Evolutionary conservation across 805 yeast species (phyloP), one percentile per base, ranked within the genome.

Genomic region (Teunomyces aglyptinius): DNA sequence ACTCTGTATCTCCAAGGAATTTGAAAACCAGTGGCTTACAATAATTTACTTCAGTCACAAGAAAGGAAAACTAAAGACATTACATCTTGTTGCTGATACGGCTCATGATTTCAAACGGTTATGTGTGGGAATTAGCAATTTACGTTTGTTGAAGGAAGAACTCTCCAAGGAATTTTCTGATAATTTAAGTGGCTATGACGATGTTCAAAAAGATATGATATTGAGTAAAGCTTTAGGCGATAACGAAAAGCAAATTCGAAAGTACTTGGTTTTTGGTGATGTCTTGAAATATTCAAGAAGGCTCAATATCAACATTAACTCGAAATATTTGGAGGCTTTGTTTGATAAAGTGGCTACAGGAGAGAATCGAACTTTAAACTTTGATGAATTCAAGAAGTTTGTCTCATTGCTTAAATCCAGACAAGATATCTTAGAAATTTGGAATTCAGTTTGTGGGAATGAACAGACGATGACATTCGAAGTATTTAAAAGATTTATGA

Each of bases 71-170:
- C 69, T 89, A 38, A 87, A 89, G 56, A 86, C 91, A 0, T 63
- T 94, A 44, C 97, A 92, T 65, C 65, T 90, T 12, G 81, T 91
- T 6, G 90, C 96, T 1, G 86, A 55, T 49, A 76, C 53, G 71
- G 89, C 59, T 58, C 83, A 70, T 27, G 81, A 88, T 27, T 62
- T 86, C 13, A 73, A 73, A 38, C 75, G 78, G 32, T 64, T 90
- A 11, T 78, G 80, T 1, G 67, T 69, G 31, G 77, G 81, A 43
- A 73, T 91, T 45, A 75, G 78, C 41, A 86, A 80, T 45, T 61
- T 88, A 41, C 80, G 82, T 78, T 73, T 77, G 46, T 80, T 86
- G 35, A 63, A 87, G 11, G 78, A 85, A 0, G 77, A 81, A 32
- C 44, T 58, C 20, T 82, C 84, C 41, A 82, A 77, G 32, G 75